A percentile compares a stretch with the other conserved stretches of the same genome.
Conservation (phyloP, 768 basidiomycete species). For the Rhodosporidiobolus odoratus region DNA sequence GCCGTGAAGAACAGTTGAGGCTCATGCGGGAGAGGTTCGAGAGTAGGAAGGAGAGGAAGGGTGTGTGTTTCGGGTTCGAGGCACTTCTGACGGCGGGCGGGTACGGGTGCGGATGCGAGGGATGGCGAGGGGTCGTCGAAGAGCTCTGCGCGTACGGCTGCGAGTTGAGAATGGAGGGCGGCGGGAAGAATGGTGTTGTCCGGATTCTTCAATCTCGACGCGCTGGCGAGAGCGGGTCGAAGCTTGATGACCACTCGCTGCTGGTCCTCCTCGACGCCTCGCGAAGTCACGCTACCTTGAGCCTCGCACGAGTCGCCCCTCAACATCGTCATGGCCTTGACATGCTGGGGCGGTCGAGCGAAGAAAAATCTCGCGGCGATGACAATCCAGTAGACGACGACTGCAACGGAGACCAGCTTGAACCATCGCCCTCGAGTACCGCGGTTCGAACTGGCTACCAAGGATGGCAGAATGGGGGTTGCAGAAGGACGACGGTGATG, state of each 20-base stretch:
- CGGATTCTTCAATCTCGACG: background rate
- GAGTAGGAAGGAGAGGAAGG: background rate
- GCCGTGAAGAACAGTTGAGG: conserved; percentile 32
- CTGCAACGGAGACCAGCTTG: background rate
- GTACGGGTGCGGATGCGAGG: background rate
- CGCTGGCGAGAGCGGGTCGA: background rate
- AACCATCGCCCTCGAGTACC: background rate
- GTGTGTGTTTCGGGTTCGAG: background rate
- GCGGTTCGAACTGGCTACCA: background rate
- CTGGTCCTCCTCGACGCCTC: background rate
- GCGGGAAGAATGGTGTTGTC: conserved; percentile 17
- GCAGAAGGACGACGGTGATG: background rate
- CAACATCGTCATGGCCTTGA: background rate
- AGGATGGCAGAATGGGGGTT: background rate
- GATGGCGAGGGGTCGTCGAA: background rate
- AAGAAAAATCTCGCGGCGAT: background rate
- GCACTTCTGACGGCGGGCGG: background rate
- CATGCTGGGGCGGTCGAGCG: too few relatives aligned
- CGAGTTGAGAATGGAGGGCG: conserved; percentile 6
- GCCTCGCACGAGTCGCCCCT: background rate
- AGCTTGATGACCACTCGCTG: conserved; percentile 14
- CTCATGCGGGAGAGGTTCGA: background rate
- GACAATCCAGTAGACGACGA: background rate
- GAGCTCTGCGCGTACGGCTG: background rate
- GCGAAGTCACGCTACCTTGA: background rate